Evolutionary conservation across 1,284 basidiomycete genomes (phyloP).

Genomic region (Anthracocystis setariae): DNA sequence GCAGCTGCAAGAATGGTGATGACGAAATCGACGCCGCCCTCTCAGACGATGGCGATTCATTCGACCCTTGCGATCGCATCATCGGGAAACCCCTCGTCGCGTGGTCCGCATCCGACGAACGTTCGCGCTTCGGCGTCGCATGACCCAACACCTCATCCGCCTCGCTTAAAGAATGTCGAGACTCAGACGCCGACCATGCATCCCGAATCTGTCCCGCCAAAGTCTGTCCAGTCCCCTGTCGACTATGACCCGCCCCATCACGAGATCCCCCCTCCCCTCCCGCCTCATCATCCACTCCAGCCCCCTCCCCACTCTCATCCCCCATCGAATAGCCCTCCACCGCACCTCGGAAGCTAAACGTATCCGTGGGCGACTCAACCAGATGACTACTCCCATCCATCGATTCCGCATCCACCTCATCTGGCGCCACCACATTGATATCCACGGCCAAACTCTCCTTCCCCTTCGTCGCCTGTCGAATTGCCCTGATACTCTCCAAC

Average conservation of each 20-base stretch:
- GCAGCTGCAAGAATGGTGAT: conserved; percentile 25
- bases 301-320: not conserved
- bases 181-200: conserved; percentile 17
- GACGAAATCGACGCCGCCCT: conserved; percentile 12
- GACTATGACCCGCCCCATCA: conserved; percentile 1
- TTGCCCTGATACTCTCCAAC: conserved; percentile 41
- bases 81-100: conserved; percentile 7
- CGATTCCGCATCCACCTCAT: conserved; percentile 15
- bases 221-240: conserved; percentile 22
- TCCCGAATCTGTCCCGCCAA: conserved; percentile 34
- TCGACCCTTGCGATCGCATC: conserved; percentile 2
- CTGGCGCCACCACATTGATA: conserved; percentile 37
- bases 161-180: conserved; percentile 22
- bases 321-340: conserved; percentile 1
- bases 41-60: conserved; percentile 19
- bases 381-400: conserved; percentile 19
- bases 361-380: conserved; percentile 35
- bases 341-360: conserved; percentile 17
- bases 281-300: conserved; percentile 11
- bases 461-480: conserved; percentile 28
- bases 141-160: conserved; percentile 11
- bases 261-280: not conserved
- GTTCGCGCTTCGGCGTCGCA: not conserved
- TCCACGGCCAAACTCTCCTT: conserved; percentile 26
- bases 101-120: conserved; percentile 3